Evolutionary conservation across 345 rosid species (phyloP).

Genomic region (Rhodamnia argentea): DNA sequence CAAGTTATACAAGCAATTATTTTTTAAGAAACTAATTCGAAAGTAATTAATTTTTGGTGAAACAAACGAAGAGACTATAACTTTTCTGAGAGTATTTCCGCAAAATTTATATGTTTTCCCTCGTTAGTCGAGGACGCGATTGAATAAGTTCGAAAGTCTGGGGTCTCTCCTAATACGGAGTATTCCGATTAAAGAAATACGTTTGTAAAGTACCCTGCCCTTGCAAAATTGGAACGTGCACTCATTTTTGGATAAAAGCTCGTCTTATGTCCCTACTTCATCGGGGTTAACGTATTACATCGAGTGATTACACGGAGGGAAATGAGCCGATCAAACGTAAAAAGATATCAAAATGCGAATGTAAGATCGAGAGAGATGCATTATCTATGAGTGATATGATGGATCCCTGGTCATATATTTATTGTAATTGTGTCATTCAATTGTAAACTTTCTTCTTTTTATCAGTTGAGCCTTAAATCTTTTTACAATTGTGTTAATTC

Average conservation of each 20-base stretch:
- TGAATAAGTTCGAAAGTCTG: background rate
- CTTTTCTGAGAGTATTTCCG: background rate
- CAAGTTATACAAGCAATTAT: no score
- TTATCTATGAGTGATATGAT: fast-evolving
- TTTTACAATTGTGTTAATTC: no score
- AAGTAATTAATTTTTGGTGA: no score
- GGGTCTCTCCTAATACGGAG: background rate
- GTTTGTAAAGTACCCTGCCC: fast-evolving
- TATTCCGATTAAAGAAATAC: background rate
- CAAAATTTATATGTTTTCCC: background rate
- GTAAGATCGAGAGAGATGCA: background rate
- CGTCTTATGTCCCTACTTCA: fast-evolving
- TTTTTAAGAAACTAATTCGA: no score
- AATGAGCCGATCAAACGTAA: background rate
- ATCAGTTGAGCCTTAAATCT: no score
- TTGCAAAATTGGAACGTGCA: background rate
- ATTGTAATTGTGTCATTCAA: no score
- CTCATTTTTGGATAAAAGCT: background rate
- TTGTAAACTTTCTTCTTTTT: no score
- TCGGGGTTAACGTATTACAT: background rate
- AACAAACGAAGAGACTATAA: no score
- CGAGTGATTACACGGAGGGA: fast-evolving
- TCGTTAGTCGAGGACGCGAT: fast-evolving
- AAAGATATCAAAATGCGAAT: background rate
- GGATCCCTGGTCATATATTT: fast-evolving